These are phyloP conservation scores for Stachybotrys chartarum DNA, from an alignment of 2,329 filamentous ascomycete species.

Conservation along the genomic window DNA sequence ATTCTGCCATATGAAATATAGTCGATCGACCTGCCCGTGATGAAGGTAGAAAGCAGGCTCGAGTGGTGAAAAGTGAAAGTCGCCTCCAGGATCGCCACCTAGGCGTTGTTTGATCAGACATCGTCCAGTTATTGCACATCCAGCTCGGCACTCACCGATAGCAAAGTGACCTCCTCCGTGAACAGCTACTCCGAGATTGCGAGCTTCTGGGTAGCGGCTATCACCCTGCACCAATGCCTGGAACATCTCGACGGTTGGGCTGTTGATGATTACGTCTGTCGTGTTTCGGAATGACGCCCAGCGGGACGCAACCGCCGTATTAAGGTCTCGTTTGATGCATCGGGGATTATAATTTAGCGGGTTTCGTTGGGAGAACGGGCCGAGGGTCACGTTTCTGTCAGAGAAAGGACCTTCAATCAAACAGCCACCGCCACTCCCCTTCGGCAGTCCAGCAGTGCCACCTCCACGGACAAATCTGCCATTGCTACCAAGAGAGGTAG, in stretches of 20 bases:
- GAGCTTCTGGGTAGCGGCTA: not conserved
- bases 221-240: not conserved
- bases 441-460: not conserved
- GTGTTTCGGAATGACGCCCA: not conserved
- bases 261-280: not conserved
- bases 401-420: not conserved
- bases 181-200: not conserved
- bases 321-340: not conserved
- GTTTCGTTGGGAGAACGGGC: not conserved
- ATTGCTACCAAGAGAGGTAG: not conserved
- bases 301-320: not conserved
- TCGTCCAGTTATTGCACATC: not conserved
- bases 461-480: not conserved
- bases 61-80: not conserved
- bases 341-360: not conserved
- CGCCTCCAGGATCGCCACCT: not conserved
- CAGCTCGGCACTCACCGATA: not conserved
- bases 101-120: not conserved
- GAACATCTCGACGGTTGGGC: not conserved
- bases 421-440: not conserved
- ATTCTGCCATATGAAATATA: not conserved
- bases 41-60: not conserved
- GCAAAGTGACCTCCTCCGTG: not conserved
- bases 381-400: not conserved
- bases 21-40: not conserved